phyloP scores from a whole-genome alignment of 495 filamentous ascomycete genomes.

The Umbilicaria muhlenbergii region DNA sequence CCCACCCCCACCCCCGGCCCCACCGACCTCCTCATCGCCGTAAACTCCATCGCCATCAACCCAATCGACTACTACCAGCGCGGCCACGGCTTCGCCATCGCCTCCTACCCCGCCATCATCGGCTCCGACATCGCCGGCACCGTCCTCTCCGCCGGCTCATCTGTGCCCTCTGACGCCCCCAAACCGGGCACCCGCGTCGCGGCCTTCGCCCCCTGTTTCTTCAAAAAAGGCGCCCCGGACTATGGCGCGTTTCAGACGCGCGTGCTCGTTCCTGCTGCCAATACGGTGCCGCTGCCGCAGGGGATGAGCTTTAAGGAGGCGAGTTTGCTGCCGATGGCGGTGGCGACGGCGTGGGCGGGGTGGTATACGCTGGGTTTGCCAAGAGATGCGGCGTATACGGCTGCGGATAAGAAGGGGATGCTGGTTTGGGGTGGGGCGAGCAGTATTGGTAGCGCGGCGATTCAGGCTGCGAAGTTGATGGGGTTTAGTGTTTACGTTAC shows the following conservation, averaged over 20 bases:
- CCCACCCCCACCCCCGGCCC: constrained; percentile 25
- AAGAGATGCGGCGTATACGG: constrained; percentile 14
- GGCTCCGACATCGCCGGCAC: constrained; percentile 27
- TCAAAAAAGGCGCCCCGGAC: constrained; percentile 15
- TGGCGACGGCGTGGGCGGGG: constrained; percentile 19
- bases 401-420: constrained; percentile 19
- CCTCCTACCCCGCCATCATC: constrained; percentile 23
- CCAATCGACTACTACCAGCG: constrained; percentile 45
- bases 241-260: constrained; percentile 29
- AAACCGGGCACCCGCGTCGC: constrained; percentile 24
- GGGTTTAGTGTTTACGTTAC: constrained; percentile 34
- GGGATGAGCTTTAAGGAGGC: constrained; percentile 27
- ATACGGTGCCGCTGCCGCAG: constrained; percentile 21
- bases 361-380: constrained; percentile 23
- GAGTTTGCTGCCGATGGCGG: constrained; percentile 27
- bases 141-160: constrained; percentile 22
- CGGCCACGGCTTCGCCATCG: constrained; percentile 63
- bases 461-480: constrained; percentile 26
- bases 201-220: constrained; percentile 25
- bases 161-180: constrained; percentile 16
- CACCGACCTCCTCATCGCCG: constrained; percentile 30
- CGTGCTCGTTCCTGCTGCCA: constrained; percentile 19
- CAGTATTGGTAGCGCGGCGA: constrained; percentile 24
- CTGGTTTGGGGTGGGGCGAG: constrained; percentile 35
- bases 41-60: constrained; percentile 35